These are phyloP conservation scores for Aureobasidium sp. DNA, from an alignment of 2,329 filamentous ascomycete species.

Conservation along the genomic window DNA sequence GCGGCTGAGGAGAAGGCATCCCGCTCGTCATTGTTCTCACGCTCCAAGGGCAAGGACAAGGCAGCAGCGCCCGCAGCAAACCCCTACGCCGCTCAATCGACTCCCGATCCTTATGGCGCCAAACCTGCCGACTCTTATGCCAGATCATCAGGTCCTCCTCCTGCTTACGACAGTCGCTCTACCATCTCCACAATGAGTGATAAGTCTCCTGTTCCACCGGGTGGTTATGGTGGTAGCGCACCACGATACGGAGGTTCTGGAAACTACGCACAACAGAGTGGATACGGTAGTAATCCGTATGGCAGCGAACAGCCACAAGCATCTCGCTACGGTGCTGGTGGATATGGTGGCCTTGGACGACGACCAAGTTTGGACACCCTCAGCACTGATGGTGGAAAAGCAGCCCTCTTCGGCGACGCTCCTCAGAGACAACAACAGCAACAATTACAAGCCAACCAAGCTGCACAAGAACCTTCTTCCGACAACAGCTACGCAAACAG, in stretches of 20 bases:
- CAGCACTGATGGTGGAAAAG: conserved; percentile 49
- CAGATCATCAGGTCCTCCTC: conserved; percentile 28
- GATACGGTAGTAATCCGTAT: conserved; percentile 48
- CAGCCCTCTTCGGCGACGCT: conserved; percentile 59
- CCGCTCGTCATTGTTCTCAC: conserved; percentile 52
- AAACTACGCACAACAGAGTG: conserved; percentile 36
- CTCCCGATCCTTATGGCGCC: conserved; percentile 48
- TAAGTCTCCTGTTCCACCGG: conserved; percentile 39
- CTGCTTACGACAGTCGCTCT: conserved; percentile 27
- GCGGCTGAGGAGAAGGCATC: conserved; percentile 43
- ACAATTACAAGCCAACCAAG: conserved; percentile 16
- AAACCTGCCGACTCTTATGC: conserved; percentile 19
- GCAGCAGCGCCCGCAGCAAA: conserved; percentile 45
- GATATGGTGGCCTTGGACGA: conserved; percentile 51
- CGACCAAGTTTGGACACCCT: conserved; percentile 43
- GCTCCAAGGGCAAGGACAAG: conserved; percentile 46
- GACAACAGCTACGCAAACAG: conserved; percentile 25
- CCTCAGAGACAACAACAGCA: conserved; percentile 42
- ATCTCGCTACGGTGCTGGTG: conserved; percentile 35
- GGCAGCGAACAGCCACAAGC: conserved; percentile 30
- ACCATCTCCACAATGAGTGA: conserved; percentile 34
- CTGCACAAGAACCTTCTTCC: conserved; percentile 4
- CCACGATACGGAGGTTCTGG: conserved; percentile 24
- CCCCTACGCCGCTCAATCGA: conserved; percentile 46
- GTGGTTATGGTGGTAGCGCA: conserved; percentile 36